Evolutionary conservation across 129 eudicot species (phyloP), one percentile per base, ranked within the genome.

Genomic region (Calendula officinalis): DNA sequence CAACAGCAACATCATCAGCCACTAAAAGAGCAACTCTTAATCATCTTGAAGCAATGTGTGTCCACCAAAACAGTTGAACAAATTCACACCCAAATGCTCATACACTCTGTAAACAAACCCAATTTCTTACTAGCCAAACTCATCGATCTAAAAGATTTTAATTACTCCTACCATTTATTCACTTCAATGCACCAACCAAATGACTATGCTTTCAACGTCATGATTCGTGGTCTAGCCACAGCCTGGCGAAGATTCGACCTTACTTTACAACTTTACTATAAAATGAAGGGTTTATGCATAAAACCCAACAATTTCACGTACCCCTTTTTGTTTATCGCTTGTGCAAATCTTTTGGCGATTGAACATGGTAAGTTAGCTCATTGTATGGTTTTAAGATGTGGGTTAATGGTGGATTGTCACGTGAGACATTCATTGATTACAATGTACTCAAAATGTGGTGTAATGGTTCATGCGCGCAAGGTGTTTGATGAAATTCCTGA

Each of bases 401-500:
- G 94, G 79, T 72, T 89, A 80, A 70, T 43, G 40, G 58, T 66
- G 57, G 90, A 85, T 73, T 60, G 81, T 62, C 83, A 89, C 43
- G 94, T 89, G 8, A 77, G 71, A 52, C 82, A 89, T 71, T 85
- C 96, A 0, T 75, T 89, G 88, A 78, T 89, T n/a, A 82, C 85
- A 0, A 89, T 89, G 96, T 89, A 89, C 14, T 61, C 90, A 0
- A 62, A 58, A 32, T 82, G 83, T 69, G 71, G 90, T 8, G 78
- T 73, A 53, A 5, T 85, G 52, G 57, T 67, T 44, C 78, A 15
- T 78, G 90, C 96, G 6, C 79, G 87, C 34, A 61, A 76, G 48
- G 82, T 85, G 82, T 89, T 89, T 57, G 94, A 89, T 83, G 94
- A 85, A 78, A 85, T 89, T 82, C 9, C 17, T 6, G 83, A 77